Percentiles rank a stretch among this genome's conserved stretches.
These are phyloP conservation scores for Chenopodium album DNA, from an alignment of 148 eudicot genomes.

Conservation along the genomic window DNA sequence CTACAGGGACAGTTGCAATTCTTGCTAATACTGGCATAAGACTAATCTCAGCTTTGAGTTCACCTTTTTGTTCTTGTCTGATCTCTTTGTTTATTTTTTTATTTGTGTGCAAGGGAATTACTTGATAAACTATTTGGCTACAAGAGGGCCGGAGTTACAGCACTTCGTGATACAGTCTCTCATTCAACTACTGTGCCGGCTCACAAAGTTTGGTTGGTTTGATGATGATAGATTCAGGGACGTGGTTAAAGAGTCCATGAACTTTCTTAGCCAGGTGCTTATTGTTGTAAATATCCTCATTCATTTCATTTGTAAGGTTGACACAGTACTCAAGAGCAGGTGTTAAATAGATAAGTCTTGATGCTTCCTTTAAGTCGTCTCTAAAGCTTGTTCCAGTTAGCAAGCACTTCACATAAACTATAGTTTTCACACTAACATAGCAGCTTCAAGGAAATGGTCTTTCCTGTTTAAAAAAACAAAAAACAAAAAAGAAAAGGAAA, in stretches of 20 bases:
- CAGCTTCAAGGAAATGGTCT: background rate
- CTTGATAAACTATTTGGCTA: constrained; percentile 79
- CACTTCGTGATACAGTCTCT: constrained; percentile 85
- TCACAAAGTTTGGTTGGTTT: constrained; percentile 91
- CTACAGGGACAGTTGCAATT: background rate
- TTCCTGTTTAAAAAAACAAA: too few species aligned
- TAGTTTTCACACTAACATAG: background rate
- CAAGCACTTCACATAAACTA: background rate
- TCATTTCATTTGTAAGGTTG: background rate
- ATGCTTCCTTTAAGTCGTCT: background rate
- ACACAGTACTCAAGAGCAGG: background rate
- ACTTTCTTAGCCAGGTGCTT: constrained; percentile 79
- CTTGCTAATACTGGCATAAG: background rate
- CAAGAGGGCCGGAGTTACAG: constrained; percentile 85
- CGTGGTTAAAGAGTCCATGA: constrained; percentile 71
- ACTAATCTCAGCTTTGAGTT: background rate
- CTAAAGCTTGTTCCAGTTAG: background rate
- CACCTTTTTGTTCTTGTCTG: background rate
- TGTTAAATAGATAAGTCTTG: background rate
- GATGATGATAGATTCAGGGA: constrained; percentile 87
- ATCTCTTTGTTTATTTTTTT: constrained; percentile 15
- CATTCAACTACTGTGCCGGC: constrained; percentile 74
- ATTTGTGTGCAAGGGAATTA: constrained; percentile 65
- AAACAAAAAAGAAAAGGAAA: too few species aligned
- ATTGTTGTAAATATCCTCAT: background rate